Conservation (phyloP, 164 flowering plant genomes). For the Dillenia suffruticosa region DNA sequence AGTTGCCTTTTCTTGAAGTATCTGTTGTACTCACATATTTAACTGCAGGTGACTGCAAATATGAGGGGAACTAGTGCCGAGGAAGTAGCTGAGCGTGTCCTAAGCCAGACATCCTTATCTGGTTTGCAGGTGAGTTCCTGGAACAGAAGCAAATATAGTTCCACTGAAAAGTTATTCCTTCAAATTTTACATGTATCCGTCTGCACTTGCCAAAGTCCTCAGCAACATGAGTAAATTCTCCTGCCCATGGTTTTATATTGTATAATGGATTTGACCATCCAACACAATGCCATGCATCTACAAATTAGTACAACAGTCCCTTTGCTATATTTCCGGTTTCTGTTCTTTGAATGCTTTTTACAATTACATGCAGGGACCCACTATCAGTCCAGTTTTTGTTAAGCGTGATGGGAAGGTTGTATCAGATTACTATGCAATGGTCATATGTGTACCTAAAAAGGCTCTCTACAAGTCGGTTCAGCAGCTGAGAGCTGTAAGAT, state of each 20-base stretch:
- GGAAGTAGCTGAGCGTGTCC: constrained; percentile 78
- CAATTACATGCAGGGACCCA: constrained; percentile 67
- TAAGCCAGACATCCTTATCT: constrained; percentile 71
- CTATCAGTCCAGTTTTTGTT: constrained; percentile 83
- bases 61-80: constrained; percentile 92
- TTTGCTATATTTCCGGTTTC: no score
- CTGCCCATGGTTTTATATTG: no score
- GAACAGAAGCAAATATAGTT: neutral
- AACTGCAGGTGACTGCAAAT: constrained; percentile 79
- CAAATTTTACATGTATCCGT: no score
- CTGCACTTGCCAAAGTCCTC: no score
- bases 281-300: no score
- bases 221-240: no score
- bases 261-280: no score
- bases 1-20: neutral
- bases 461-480: constrained; percentile 81
- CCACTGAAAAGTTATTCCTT: neutral
- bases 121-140: constrained; percentile 75
- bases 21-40: constrained; percentile 8
- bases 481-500: constrained; percentile 82
- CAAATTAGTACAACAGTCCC: no score
- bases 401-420: constrained; percentile 59
- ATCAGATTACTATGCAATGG: constrained; percentile 75
- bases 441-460: constrained; percentile 87
- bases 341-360: no score